Conservation (phyloP, 1,284 basidiomycete species). For the Inonotus hispidus region DNA sequence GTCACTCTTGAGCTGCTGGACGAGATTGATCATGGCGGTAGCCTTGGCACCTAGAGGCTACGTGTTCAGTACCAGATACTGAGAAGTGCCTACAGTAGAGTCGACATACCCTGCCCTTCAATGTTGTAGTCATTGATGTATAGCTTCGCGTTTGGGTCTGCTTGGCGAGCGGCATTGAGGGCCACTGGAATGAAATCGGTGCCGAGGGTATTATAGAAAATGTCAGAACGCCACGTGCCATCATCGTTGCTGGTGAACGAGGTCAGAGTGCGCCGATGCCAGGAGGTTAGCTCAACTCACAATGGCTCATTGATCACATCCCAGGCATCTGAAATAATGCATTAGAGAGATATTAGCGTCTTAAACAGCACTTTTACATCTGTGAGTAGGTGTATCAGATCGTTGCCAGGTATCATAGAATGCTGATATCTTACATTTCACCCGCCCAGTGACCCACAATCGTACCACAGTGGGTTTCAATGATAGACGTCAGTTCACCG, state of each 20-base stretch:
- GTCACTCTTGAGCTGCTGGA: conserved; percentile 35
- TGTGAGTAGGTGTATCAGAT: not conserved
- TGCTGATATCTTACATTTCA: conserved; percentile 13
- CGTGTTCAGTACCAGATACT: not conserved
- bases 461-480: conserved; percentile 22
- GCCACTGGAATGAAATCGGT: conserved; percentile 32
- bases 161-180: conserved; percentile 31
- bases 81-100: not conserved
- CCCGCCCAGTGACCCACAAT: conserved; percentile 21
- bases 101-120: conserved; percentile 23
- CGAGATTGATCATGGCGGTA: conserved; percentile 41
- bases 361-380: not conserved
- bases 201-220: conserved; percentile 34
- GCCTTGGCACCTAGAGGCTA: conserved; percentile 34
- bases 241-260: conserved; percentile 30
- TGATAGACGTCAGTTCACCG: conserved; percentile 20
- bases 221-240: conserved; percentile 30
- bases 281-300: conserved; percentile 13
- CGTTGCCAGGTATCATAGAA: not conserved
- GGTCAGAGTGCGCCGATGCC: not conserved
- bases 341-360: not conserved
- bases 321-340: conserved; percentile 18
- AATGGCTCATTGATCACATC: conserved; percentile 21
- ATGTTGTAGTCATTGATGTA: conserved; percentile 35
- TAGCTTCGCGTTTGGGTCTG: conserved; percentile 32